Conservation (phyloP, 2,329 filamentous ascomycete species). For the Cercospora canescens region DNA sequence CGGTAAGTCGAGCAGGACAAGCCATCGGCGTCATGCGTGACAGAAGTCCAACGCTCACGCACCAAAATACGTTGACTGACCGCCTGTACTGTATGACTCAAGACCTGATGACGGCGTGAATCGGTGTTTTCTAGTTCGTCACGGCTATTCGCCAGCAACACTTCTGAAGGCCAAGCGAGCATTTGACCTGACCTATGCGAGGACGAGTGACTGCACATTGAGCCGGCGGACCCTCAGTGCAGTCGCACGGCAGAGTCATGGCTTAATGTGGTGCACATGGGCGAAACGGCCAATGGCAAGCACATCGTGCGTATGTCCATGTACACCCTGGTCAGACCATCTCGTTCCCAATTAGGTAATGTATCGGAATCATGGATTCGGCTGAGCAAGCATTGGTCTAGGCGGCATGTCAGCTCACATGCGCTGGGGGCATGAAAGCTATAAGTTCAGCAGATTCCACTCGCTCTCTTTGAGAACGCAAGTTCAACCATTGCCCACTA, state of each 20-base stretch:
- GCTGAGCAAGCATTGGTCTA: background rate
- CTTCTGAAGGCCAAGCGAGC: too few species aligned
- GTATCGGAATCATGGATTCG: background rate
- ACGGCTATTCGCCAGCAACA: too few species aligned
- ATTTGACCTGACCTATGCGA: background rate
- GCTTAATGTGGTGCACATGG: background rate
- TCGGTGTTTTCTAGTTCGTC: too few species aligned
- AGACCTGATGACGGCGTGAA: background rate
- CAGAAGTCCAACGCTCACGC: background rate
- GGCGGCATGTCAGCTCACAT: background rate
- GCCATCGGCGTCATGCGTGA: background rate
- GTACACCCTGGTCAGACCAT: background rate
- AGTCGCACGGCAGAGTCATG: background rate
- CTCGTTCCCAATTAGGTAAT: constrained; percentile 9
- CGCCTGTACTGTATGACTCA: too few species aligned
- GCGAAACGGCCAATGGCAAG: background rate
- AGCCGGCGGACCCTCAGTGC: background rate
- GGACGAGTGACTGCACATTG: background rate
- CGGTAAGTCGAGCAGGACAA: background rate
- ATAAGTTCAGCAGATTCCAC: background rate
- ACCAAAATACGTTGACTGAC: background rate
- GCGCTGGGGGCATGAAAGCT: background rate
- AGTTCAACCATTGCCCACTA: background rate
- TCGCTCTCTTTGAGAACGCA: background rate
- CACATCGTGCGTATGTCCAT: background rate